These are phyloP conservation scores for Amanita jacksonii DNA, from an alignment of 768 basidiomycete species.

Conservation along the genomic window DNA sequence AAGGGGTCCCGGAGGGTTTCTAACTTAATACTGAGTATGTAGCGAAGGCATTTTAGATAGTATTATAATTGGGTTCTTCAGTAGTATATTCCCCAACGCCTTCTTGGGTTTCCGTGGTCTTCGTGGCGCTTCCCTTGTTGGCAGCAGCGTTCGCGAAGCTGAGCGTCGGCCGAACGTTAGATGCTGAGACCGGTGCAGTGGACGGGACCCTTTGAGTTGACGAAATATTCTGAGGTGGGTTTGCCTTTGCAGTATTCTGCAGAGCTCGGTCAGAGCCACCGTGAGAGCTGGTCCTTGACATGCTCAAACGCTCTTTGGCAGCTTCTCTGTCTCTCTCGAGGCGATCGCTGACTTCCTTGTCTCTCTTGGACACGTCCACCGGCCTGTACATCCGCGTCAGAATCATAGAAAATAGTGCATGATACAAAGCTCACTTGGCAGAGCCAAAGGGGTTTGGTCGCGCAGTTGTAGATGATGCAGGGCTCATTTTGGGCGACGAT, in stretches of 20 bases:
- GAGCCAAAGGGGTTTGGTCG: slow-evolving; percentile 79
- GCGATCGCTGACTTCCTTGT: slow-evolving; percentile 66
- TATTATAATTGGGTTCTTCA: too few relatives aligned
- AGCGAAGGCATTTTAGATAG: too few relatives aligned
- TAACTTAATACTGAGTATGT: too few relatives aligned
- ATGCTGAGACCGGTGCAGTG: slow-evolving; percentile 24
- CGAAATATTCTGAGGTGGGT: slow-evolving; percentile 15
- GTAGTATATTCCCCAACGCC: too few relatives aligned
- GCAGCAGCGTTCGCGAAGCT: slow-evolving; percentile 79
- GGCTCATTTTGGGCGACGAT: slow-evolving; percentile 66
- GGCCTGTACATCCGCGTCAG: slow-evolving; percentile 43
- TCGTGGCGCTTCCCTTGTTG: slow-evolving; percentile 1
- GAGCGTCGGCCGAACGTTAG: slow-evolving; percentile 59
- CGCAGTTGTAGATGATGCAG: slow-evolving; percentile 29
- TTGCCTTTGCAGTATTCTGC: slow-evolving; percentile 21
- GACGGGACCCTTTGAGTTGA: slow-evolving; percentile 15
- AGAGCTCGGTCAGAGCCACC: slow-evolving; percentile 36
- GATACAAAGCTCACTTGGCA: slow-evolving; percentile 48
- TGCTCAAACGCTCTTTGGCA: slow-evolving; percentile 39
- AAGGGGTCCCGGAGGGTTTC: too few relatives aligned
- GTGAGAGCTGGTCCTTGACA: slow-evolving; percentile 45
- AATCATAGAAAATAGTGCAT: slow-evolving; percentile 5
- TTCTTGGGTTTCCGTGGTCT: slow-evolving; percentile 1
- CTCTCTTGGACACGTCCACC: slow-evolving; percentile 71
- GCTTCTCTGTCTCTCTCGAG: slow-evolving; percentile 60